Evolutionary conservation across 2,329 filamentous ascomycete genomes (phyloP), one percentile per base, ranked within the genome.

Genomic region (Cladophialophora exuberans): DNA sequence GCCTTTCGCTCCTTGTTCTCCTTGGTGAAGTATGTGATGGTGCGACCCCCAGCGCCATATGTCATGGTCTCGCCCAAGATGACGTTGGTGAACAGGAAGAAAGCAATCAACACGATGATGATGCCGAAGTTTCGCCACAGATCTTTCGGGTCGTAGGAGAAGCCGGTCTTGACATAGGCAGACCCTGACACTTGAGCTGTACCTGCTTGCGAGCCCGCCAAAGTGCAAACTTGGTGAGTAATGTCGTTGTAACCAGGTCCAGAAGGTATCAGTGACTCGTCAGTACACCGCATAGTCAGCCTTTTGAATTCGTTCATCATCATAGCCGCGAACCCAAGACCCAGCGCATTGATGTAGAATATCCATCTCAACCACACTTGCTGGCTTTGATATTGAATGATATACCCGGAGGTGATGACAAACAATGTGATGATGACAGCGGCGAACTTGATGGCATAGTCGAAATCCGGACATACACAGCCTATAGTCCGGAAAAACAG

Each of bases 241-340:
- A 91, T 84, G 57, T 92, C 79, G 55, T 73, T 76, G 64, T 96
- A 95, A 1, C 79, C 82, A 1, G 82, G 77, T 0, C 90, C 90
- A 3, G 77, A 81, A 0, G 90, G 90, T 17, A 96, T 78, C 3
- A 96, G 74, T 0, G 84, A 89, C 39, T 81, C 78, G 1, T 77
- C 76, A 0, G 82, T 83, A 66, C 91, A 96, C 0, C 80, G 84
- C 68, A 96, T 76, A 23, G 85, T 79, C 36, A 89, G 76, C 9
- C 82, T 74, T 30, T 80, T 79, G 65, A 96, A 96, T 67, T 96
- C 91, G 65, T 96, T 96, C 65, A 89, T 83, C 89, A 96, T 94
- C 72, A 96, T 72, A 1, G 84, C 77, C 9, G 86, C 82, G 67
- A 96, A 95, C 0, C 85, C 83, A 2, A 94, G 79, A 41, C 88